Evolutionary conservation across 768 basidiomycete genomes (phyloP).

Genomic region (Leccinum variicolor): DNA sequence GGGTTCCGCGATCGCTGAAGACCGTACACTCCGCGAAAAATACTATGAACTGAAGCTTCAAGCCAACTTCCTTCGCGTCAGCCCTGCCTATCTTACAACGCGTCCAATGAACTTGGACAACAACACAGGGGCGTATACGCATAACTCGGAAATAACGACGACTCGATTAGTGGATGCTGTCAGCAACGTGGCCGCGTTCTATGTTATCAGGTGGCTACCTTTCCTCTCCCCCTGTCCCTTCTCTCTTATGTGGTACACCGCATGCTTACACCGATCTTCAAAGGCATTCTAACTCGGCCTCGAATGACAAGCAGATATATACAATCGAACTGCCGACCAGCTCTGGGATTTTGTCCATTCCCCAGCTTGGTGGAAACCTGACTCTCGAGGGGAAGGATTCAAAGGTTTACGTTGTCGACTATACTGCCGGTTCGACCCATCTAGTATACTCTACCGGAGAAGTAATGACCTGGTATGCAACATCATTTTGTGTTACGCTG

Average conservation of each 20-base stretch:
- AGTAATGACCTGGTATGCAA: conserved; percentile 44
- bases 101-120: conserved; percentile 40
- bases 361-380: conserved; percentile 42
- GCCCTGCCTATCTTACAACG: conserved; percentile 48
- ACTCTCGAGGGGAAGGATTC: conserved; percentile 50
- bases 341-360: conserved; percentile 39
- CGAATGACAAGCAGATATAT: conserved; percentile 24
- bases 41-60: conserved; percentile 52
- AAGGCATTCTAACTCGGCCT: conserved; percentile 17
- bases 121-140: conserved; percentile 44
- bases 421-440: conserved; percentile 40
- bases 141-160: conserved; percentile 46
- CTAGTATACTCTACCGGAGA: conserved; percentile 48
- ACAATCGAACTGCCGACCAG: conserved; percentile 44
- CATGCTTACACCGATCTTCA: conserved; percentile 2
- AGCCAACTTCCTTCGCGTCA: conserved; percentile 48
- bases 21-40: conserved; percentile 50
- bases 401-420: conserved; percentile 50
- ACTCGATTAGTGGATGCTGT: conserved; percentile 48
- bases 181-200: conserved; percentile 47
- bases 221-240: background rate
- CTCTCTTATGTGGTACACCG: background rate
- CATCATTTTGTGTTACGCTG: background rate
- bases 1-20: conserved; percentile 51
- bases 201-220: conserved; percentile 28